Evolutionary conservation across 2,329 filamentous ascomycete genomes (phyloP).

Genomic region (Fusarium acutatum): DNA sequence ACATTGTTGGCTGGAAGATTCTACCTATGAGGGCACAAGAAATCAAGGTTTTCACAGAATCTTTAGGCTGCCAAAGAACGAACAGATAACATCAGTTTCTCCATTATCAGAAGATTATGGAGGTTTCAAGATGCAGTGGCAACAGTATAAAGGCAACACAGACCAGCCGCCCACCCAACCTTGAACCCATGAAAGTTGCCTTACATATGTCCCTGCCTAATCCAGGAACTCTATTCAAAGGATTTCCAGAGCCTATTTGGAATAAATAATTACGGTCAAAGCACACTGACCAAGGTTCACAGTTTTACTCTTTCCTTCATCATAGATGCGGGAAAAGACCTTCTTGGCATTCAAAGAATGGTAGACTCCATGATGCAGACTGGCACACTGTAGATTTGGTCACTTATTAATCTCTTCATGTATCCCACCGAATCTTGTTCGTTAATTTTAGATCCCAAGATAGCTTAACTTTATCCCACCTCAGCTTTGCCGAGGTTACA

Average conservation of each 20-base stretch:
- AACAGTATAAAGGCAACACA: background rate
- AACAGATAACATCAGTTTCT: background rate
- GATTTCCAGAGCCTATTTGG: background rate
- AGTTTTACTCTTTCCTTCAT: too few relatives aligned
- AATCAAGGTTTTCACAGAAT: background rate
- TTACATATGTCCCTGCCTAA: background rate
- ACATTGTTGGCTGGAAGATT: background rate
- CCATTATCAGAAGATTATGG: background rate
- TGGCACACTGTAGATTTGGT: accelerated
- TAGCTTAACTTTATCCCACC: background rate
- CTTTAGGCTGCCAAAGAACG: background rate
- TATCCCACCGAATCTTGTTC: background rate
- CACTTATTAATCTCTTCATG: background rate
- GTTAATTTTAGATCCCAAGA: background rate
- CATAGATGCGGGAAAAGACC: background rate
- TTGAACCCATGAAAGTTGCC: background rate
- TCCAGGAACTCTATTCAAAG: too few relatives aligned
- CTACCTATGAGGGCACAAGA: background rate
- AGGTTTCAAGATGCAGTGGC: background rate
- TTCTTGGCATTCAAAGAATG: background rate
- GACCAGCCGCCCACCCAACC: background rate
- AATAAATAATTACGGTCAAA: background rate
- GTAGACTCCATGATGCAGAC: accelerated
- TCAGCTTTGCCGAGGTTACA: background rate
- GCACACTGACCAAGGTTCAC: too few relatives aligned